These are phyloP conservation scores for Isatis lusitanica DNA, from an alignment of 441 rosid species.

Conservation along the genomic window DNA sequence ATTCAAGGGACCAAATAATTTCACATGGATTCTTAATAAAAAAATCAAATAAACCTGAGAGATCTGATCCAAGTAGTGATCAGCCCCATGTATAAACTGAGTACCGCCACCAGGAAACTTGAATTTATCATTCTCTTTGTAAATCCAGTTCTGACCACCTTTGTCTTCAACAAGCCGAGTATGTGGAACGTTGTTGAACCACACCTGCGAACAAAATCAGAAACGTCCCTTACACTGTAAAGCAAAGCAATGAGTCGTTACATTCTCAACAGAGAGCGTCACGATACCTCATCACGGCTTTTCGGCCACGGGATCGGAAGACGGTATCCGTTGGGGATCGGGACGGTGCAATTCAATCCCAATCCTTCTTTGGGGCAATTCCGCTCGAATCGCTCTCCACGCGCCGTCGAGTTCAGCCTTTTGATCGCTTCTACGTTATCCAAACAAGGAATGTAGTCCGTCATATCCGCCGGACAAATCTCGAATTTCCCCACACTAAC, in stretches of 20 bases:
- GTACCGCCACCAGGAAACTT: slow-evolving; percentile 99
- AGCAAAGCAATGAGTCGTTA: background rate
- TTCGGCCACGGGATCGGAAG: slow-evolving; percentile 86
- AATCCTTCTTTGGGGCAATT: slow-evolving; percentile 71
- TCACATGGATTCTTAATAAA: background rate
- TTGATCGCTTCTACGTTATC: slow-evolving; percentile 74
- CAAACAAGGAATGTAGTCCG: slow-evolving; percentile 87
- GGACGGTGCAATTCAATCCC: slow-evolving; percentile 78
- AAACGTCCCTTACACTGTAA: too few relatives aligned
- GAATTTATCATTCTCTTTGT: slow-evolving; percentile 70
- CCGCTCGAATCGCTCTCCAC: slow-evolving; percentile 81
- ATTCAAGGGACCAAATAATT: slow-evolving; percentile 11
- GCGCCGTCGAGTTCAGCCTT: slow-evolving; percentile 64
- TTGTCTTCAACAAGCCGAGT: slow-evolving; percentile 86
- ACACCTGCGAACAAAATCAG: slow-evolving; percentile 49
- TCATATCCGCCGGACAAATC: slow-evolving; percentile 60
- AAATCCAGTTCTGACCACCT: slow-evolving; percentile 98
- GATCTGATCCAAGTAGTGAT: slow-evolving; percentile 86
- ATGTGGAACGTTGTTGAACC: slow-evolving; percentile 92
- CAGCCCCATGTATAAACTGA: slow-evolving; percentile 98
- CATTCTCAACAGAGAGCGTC: background rate
- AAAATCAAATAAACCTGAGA: slow-evolving; percentile 48
- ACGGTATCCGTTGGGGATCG: slow-evolving; percentile 70
- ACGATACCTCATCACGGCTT: slow-evolving; percentile 88
- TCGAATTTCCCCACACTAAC: slow-evolving; percentile 42